phyloP scores from a whole-genome alignment of 2,329 filamentous ascomycete genomes.

The Dendryphion nanum region DNA sequence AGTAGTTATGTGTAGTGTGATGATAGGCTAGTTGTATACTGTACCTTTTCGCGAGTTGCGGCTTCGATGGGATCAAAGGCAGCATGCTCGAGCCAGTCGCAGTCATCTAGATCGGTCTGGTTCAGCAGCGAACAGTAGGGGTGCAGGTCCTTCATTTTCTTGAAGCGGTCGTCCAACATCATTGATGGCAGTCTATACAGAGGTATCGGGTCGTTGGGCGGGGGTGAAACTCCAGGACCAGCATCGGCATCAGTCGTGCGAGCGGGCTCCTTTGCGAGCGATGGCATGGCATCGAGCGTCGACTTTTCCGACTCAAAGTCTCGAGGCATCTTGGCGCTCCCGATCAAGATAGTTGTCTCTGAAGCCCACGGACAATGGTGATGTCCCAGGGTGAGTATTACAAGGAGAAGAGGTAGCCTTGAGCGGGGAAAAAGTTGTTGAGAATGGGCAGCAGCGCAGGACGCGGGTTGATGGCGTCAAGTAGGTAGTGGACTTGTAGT shows the following conservation, averaged over 20 bases:
- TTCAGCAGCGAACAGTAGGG: constrained; percentile 74
- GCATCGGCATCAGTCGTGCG: constrained; percentile 2
- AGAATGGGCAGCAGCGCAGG: too few relatives aligned
- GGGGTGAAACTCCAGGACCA: too few relatives aligned
- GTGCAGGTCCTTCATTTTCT: constrained; percentile 58
- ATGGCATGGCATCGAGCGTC: constrained; percentile 37
- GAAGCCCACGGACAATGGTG: too few relatives aligned
- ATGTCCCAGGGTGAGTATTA: too few relatives aligned
- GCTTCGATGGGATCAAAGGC: constrained; percentile 60
- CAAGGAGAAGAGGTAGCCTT: too few relatives aligned
- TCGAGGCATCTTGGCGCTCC: constrained; percentile 40
- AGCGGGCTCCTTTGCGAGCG: constrained; percentile 34
- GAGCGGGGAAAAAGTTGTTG: too few relatives aligned
- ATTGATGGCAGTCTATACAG: constrained; percentile 20
- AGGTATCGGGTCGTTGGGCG: constrained; percentile 16
- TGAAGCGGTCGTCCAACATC: constrained; percentile 26
- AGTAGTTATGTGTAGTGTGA: too few relatives aligned
- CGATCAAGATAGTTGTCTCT: too few relatives aligned
- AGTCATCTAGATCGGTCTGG: constrained; percentile 62
- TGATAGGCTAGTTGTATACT: too few relatives aligned
- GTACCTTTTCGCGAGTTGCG: constrained; percentile 61
- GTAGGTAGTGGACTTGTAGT: too few relatives aligned
- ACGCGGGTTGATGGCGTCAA: too few relatives aligned
- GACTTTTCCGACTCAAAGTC: constrained; percentile 40
- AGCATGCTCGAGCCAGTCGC: constrained; percentile 57